These are phyloP conservation scores for Candida frijolesensis DNA, from an alignment of 1,139 yeast genomes.

Conservation along the genomic window DNA sequence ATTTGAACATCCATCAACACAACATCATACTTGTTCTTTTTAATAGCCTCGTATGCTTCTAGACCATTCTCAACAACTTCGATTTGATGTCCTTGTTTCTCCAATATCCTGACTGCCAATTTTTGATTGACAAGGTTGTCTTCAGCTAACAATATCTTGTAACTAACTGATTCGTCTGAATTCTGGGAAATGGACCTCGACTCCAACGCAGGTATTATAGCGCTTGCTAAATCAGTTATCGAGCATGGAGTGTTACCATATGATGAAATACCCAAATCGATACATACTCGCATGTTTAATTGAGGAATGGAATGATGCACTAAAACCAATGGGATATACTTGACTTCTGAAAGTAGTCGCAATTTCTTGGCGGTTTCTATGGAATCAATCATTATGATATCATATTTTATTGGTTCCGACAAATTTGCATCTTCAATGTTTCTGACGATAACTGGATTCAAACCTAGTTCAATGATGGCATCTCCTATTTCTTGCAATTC, in stretches of 20 bases:
- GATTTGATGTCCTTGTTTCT: constrained; percentile 80
- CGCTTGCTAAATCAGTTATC: constrained; percentile 77
- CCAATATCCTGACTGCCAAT: constrained; percentile 78
- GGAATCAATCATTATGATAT: constrained; percentile 80
- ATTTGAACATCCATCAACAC: constrained; percentile 92
- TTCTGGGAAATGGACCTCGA: constrained; percentile 79
- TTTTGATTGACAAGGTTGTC: constrained; percentile 87
- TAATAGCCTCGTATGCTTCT: constrained; percentile 79
- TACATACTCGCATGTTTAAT: constrained; percentile 76
- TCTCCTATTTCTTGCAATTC: constrained; percentile 49
- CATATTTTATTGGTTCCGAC: constrained; percentile 64
- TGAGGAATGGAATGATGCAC: constrained; percentile 78
- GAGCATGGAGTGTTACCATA: constrained; percentile 89
- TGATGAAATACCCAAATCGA: constrained; percentile 84
- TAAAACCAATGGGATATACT: constrained; percentile 78
- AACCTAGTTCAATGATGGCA: constrained; percentile 45
- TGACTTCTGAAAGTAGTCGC: constrained; percentile 69
- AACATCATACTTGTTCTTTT: constrained; percentile 68
- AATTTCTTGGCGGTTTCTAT: constrained; percentile 72
- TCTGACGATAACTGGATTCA: constrained; percentile 52
- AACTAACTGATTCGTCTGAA: constrained; percentile 76
- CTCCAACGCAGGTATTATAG: constrained; percentile 81
- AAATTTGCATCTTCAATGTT: constrained; percentile 53
- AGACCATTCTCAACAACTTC: constrained; percentile 85
- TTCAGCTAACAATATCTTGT: constrained; percentile 78